These are phyloP conservation scores for Aspergillus biplanus DNA, from an alignment of 495 filamentous ascomycete genomes.

Conservation along the genomic window DNA sequence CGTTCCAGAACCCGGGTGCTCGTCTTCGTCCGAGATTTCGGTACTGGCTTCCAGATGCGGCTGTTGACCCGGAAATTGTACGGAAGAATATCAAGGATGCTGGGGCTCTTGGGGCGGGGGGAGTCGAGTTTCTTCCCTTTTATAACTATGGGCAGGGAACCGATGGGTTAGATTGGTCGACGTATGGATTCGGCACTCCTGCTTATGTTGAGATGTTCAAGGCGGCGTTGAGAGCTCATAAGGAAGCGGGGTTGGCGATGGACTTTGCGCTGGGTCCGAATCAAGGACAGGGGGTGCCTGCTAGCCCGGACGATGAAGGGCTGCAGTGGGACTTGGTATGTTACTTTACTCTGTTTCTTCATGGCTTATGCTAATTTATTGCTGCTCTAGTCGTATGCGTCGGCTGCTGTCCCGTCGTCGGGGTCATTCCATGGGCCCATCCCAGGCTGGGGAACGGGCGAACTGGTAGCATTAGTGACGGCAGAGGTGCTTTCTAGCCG, in stretches of 20 bases:
- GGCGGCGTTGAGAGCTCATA: conserved; percentile 38
- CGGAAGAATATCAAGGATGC: conserved; percentile 38
- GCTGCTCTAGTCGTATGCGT: conserved; percentile 21
- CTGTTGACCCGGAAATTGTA: conserved; percentile 35
- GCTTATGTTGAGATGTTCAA: conserved; percentile 43
- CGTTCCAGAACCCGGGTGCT: conserved; percentile 30
- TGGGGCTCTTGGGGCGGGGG: conserved; percentile 42
- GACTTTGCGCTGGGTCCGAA: conserved; percentile 55
- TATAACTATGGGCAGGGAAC: conserved; percentile 41
- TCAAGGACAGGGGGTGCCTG: conserved; percentile 54
- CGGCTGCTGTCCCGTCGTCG: conserved; percentile 27
- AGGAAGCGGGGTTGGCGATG: conserved; percentile 44
- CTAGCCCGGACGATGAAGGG: conserved; percentile 30
- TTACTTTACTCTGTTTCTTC: background rate
- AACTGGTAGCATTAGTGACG: conserved; percentile 37
- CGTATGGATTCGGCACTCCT: conserved; percentile 51
- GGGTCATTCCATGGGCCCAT: conserved; percentile 36
- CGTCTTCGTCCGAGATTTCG: conserved; percentile 33
- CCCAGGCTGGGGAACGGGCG: conserved; percentile 44
- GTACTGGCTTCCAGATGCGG: conserved; percentile 49
- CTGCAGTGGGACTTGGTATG: conserved; percentile 44
- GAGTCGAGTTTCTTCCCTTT: conserved; percentile 45
- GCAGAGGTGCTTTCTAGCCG: conserved; percentile 29
- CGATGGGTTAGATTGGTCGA: conserved; percentile 42
- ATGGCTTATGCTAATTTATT: background rate